Percentiles rank a stretch among this genome's conserved stretches.
Evolutionary conservation across 2,329 filamentous ascomycete species (phyloP).

Genomic region (Myriosclerotinia scirpicola): DNA sequence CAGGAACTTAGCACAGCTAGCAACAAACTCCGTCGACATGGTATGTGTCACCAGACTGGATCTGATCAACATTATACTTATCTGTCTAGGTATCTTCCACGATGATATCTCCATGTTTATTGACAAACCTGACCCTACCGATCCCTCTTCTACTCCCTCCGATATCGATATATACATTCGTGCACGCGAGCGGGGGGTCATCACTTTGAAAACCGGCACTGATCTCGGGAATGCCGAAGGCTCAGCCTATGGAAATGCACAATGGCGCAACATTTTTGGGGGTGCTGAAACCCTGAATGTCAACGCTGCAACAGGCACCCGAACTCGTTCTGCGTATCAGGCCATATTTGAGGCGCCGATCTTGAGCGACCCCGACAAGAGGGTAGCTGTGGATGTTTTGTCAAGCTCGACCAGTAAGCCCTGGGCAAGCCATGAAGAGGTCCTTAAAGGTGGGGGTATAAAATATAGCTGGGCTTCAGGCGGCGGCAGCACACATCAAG

Average conservation of each 20-base stretch:
- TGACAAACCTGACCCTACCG: constrained; percentile 68
- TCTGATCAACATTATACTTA: constrained; percentile 5
- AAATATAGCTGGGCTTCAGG: constrained; percentile 73
- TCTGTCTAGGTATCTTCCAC: constrained; percentile 74
- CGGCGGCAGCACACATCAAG: constrained; percentile 67
- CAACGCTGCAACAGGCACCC: constrained; percentile 84
- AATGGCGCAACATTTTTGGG: constrained; percentile 90
- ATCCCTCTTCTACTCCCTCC: constrained; percentile 68
- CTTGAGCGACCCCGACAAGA: constrained; percentile 77
- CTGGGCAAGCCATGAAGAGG: constrained; percentile 94
- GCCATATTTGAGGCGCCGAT: constrained; percentile 82
- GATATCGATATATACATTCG: constrained; percentile 80
- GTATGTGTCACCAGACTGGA: constrained; percentile 49
- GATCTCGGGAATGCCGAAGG: constrained; percentile 93
- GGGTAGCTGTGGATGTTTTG: constrained; percentile 75
- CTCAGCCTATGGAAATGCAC: constrained; percentile 83
- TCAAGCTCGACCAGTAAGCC: constrained; percentile 83
- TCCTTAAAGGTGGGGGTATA: constrained; percentile 72
- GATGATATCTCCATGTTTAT: constrained; percentile 79
- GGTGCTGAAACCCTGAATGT: constrained; percentile 87
- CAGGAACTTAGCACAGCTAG: constrained; percentile 68
- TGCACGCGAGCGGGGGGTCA: constrained; percentile 74
- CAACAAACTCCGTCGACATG: constrained; percentile 75
- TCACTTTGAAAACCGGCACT: constrained; percentile 90
- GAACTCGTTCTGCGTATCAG: constrained; percentile 89